Percentiles rank a stretch among this genome's conserved stretches.
These are phyloP conservation scores for Cercospora canescens DNA, from an alignment of 2,329 filamentous ascomycete species.

Conservation along the genomic window DNA sequence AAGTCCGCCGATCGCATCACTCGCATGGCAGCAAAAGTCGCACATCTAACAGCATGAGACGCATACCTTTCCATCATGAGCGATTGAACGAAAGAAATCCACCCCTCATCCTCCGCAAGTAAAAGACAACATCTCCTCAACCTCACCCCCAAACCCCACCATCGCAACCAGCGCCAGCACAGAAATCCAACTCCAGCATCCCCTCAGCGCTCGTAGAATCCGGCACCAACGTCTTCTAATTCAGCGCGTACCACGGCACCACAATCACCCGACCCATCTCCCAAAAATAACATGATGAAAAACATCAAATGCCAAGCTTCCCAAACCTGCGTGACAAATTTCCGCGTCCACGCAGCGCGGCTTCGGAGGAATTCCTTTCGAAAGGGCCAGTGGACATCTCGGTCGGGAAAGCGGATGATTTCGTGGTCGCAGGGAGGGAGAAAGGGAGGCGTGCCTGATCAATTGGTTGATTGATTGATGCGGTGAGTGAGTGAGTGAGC, in stretches of 20 bases:
- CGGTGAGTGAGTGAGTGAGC: constrained; percentile 64
- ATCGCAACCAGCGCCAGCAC: constrained; percentile 39
- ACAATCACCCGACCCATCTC: constrained; percentile 36
- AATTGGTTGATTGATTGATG: too few relatives aligned
- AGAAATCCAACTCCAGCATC: constrained; percentile 38
- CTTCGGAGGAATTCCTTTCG: constrained; percentile 59
- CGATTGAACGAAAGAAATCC: too few relatives aligned
- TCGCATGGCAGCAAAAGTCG: not conserved
- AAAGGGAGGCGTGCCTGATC: too few relatives aligned
- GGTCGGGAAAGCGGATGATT: constrained; percentile 75
- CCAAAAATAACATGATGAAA: constrained; percentile 35
- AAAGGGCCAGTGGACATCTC: constrained; percentile 74
- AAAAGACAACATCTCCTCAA: constrained; percentile 40
- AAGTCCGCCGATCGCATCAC: constrained; percentile 4
- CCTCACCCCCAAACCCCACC: constrained; percentile 37
- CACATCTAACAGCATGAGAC: not conserved
- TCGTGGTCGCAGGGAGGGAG: constrained; percentile 68
- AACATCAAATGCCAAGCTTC: constrained; percentile 58
- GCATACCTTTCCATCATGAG: not conserved
- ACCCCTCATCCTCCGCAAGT: too few relatives aligned
- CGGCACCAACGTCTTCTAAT: constrained; percentile 47
- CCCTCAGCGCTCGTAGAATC: constrained; percentile 39
- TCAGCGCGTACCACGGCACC: constrained; percentile 44
- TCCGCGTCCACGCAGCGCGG: constrained; percentile 56
- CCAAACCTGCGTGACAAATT: constrained; percentile 61